Evolutionary conservation across 2,329 filamentous ascomycete species (phyloP), one percentile per base, ranked within the genome.

Genomic region (Emmonsiellopsis sp.): DNA sequence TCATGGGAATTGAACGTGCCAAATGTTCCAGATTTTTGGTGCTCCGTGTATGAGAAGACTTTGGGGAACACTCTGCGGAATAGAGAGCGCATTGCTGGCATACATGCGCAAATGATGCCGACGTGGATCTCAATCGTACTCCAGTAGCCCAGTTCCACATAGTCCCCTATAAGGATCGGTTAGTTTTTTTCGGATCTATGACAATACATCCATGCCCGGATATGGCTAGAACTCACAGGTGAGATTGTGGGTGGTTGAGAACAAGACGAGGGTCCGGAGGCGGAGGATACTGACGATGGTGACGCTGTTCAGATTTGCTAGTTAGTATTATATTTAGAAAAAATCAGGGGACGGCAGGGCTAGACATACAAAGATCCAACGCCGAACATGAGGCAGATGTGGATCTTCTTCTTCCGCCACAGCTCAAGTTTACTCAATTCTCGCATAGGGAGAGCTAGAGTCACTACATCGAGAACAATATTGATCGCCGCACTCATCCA

Each of bases 251-350:
- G 42, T 15, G 10, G 34, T 32, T 3, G 42, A 34, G 8, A 51
- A 52, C 37, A 20, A 10, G 10, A 32, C 9, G 16, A 58, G 51
- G 1, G 51, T 56, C 5, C 43, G 55, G 52, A 70, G 67, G 11
- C 73, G 69, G 53, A 75, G 54, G 44, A 74, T 71, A 10, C 72
- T 74, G 2, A 72, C 74, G 38, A 74, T 59, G 32, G 65, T 70
- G 35, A 68, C 65, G 44, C 66, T 20, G 70, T 44, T 20, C n/a
- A 50, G 26, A n/a, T 20, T 44, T 6, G 44, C 15, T 26, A 15
- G 31, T 52, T 16, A 40, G 34, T 4, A 43, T 38, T 16, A 30
- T 30, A 9, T 16, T 15, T 40, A 20, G 20, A 5, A 40, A 26
- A 15, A 7, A 4, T n/a, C 2, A 35, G 16, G 34, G 40, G 13